phyloP scores from a whole-genome alignment of 2,329 filamentous ascomycete species.

The Hymenoscyphus scutula region DNA sequence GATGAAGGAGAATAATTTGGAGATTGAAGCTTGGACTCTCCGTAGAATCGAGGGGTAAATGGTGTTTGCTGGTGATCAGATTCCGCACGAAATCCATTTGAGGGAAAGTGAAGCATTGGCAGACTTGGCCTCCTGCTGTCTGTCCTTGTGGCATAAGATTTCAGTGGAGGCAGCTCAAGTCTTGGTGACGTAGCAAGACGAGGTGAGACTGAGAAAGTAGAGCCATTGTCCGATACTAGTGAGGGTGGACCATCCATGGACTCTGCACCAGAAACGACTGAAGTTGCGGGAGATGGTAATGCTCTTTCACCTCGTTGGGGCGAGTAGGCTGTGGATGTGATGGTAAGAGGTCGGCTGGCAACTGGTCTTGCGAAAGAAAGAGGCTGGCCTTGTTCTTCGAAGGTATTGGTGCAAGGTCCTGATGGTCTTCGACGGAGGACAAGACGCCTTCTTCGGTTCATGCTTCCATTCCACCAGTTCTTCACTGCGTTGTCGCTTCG shows the following conservation, averaged over 20 bases:
- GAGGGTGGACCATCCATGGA: slow-evolving; percentile 63
- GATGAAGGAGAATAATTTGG: slow-evolving; percentile 1
- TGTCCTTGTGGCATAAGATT: slow-evolving; percentile 14
- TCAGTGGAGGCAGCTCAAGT: slow-evolving; percentile 35
- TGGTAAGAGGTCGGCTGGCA: slow-evolving; percentile 21
- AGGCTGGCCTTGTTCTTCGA: slow-evolving; percentile 34
- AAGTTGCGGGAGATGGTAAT: slow-evolving; percentile 63
- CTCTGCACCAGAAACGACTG: slow-evolving; percentile 57
- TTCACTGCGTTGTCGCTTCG: slow-evolving; percentile 95
- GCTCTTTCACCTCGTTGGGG: slow-evolving; percentile 49
- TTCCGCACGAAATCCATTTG: slow-evolving; percentile 28
- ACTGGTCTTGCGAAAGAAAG: slow-evolving; percentile 35
- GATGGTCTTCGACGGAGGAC: slow-evolving; percentile 33
- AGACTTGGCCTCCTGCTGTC: slow-evolving; percentile 33
- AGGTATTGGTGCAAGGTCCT: slow-evolving; percentile 25
- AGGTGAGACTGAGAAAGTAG: slow-evolving; percentile 60
- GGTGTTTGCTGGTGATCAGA: slow-evolving; percentile 24
- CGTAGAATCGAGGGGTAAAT: slow-evolving; percentile 25
- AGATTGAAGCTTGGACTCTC: slow-evolving; percentile 21
- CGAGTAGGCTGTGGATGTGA: slow-evolving; percentile 30
- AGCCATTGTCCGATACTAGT: slow-evolving; percentile 67
- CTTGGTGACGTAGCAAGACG: slow-evolving; percentile 32
- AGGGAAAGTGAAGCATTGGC: slow-evolving; percentile 29
- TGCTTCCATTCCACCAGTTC: slow-evolving; percentile 96
- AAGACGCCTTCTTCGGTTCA: slow-evolving; percentile 66